Conservation (phyloP, 495 filamentous ascomycete species). For the Hyaloscypha hepaticicola region DNA sequence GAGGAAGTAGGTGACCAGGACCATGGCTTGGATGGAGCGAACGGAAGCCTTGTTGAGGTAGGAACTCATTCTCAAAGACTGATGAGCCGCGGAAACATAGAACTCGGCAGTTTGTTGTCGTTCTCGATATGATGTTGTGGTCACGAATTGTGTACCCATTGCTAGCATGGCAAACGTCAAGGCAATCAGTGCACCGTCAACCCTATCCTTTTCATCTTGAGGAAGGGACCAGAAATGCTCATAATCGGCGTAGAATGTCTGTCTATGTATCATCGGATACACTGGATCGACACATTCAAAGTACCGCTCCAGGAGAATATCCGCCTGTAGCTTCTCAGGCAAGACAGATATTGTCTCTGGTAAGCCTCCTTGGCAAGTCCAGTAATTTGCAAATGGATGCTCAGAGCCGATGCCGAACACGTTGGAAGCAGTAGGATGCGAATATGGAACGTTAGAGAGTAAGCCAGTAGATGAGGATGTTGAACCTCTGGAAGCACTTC, state of each 20-base stretch:
- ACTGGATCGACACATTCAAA: constrained; percentile 74
- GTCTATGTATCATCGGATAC: constrained; percentile 68
- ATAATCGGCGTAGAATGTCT: constrained; percentile 68
- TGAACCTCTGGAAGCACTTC: constrained; percentile 24
- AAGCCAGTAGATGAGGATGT: constrained; percentile 47
- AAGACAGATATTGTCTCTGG: constrained; percentile 68
- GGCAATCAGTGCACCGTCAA: constrained; percentile 60
- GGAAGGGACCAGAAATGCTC: constrained; percentile 64
- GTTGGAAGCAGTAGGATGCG: constrained; percentile 58
- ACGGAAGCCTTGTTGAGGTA: constrained; percentile 67
- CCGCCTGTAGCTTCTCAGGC: constrained; percentile 67
- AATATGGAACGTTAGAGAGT: constrained; percentile 66
- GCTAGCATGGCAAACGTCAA: constrained; percentile 69
- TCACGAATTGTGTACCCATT: constrained; percentile 70
- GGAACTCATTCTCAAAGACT: constrained; percentile 63
- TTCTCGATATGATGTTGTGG: constrained; percentile 51
- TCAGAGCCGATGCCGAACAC: constrained; percentile 68
- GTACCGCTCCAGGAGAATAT: constrained; percentile 66
- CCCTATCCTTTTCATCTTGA: constrained; percentile 45
- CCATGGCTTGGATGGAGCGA: constrained; percentile 70
- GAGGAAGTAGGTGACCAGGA: constrained; percentile 70
- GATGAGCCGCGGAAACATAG: constrained; percentile 70
- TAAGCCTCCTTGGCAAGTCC: constrained; percentile 70
- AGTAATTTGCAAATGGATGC: constrained; percentile 73
- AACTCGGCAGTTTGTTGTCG: constrained; percentile 71